Conservation (phyloP, 257 asterid genomes). For the Anisodus acutangulus region DNA sequence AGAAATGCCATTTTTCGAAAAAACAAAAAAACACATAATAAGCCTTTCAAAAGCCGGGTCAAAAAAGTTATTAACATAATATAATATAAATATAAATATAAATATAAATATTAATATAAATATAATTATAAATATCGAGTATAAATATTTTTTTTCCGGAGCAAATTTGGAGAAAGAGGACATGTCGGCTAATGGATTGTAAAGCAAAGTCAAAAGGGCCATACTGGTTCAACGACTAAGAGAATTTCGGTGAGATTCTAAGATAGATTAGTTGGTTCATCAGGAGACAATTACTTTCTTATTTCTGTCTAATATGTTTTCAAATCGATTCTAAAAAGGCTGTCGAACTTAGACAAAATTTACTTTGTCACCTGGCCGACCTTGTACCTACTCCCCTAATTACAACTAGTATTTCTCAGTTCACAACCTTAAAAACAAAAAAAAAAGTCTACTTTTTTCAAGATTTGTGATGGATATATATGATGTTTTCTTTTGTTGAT, state of each 20-base stretch:
- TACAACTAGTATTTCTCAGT: neutral
- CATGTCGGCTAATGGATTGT: constrained; percentile 18
- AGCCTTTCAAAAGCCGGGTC: no score
- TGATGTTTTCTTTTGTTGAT: neutral
- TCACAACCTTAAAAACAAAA: neutral
- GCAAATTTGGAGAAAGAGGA: neutral
- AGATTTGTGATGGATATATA: neutral
- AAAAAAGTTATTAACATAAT: no score
- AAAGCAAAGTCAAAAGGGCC: constrained; percentile 4
- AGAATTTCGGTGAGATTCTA: constrained; percentile 11
- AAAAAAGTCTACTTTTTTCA: neutral
- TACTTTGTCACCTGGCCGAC: neutral
- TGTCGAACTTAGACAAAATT: neutral
- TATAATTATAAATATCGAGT: neutral
- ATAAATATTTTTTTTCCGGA: neutral
- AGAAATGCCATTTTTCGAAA: no score
- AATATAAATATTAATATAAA: no score
- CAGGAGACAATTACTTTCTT: neutral
- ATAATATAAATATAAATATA: no score
- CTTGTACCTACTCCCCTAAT: neutral
- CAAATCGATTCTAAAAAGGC: constrained; percentile 4
- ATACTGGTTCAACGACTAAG: constrained; percentile 9
- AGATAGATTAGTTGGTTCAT: neutral
- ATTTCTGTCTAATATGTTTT: neutral
- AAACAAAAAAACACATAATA: no score